Conservation (phyloP, 805 yeast genomes). For the Candida arabinofermentans region DNA sequence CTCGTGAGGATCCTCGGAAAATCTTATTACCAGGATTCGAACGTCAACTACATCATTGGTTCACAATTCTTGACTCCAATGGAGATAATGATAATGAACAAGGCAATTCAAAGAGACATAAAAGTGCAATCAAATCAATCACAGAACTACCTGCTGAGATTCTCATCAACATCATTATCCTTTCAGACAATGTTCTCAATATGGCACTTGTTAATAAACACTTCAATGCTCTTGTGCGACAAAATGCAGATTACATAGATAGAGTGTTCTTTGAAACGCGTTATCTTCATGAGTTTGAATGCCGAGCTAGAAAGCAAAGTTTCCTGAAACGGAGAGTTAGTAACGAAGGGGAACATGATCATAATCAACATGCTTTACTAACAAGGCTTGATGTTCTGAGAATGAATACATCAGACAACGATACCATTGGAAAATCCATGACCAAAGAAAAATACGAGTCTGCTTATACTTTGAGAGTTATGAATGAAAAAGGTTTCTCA, state of each 20-base stretch:
- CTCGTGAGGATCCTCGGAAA: neutral
- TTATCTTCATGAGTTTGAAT: conserved; percentile 2
- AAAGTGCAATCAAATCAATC: neutral
- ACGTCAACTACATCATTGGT: neutral
- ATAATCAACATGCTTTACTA: conserved; percentile 16
- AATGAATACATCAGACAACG: neutral
- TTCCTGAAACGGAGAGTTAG: conserved; percentile 15
- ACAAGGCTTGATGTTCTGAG: conserved; percentile 10
- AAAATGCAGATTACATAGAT: conserved; percentile 7
- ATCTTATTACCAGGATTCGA: neutral
- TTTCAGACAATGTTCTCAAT: conserved; percentile 10
- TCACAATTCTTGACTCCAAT: neutral
- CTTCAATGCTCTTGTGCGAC: conserved; percentile 7
- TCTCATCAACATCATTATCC: conserved; percentile 12
- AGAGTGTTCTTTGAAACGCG: conserved; percentile 3
- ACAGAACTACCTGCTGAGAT: conserved; percentile 20
- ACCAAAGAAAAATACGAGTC: conserved; percentile 6
- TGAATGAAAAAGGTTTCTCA: conserved; percentile 7
- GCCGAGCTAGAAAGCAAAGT: conserved; percentile 5
- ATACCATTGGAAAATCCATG: neutral
- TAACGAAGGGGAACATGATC: conserved; percentile 17
- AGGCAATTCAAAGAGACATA: neutral
- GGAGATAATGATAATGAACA: neutral
- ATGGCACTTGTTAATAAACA: conserved; percentile 6
- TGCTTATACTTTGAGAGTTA: conserved; percentile 6